Base-by-base conservation (phyloP, 495 filamentous ascomycete species). In the Baudoinia panamericana region DNA sequence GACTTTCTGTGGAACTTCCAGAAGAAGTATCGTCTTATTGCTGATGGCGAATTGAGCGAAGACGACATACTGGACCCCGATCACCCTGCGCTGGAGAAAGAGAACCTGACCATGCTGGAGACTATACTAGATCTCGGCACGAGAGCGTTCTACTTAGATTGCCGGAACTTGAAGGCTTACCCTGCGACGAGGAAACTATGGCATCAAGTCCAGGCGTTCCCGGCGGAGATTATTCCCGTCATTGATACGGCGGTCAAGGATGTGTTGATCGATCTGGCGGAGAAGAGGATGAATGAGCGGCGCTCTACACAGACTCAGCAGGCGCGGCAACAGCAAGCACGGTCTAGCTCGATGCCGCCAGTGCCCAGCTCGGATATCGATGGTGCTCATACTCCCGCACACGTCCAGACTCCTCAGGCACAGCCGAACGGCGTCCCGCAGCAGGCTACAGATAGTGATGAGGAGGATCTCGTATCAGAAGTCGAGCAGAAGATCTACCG, bases 231-330 rank as follows among this genome's bases (percentile, higher is more conserved):
- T 39, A 79, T 99, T 42, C 87, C 87, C 1, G 67, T 99, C 32
- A 93, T 99, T 82, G 92, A 99, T 67, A 83, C 88, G 54, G 72
- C 72, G 16, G 73, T 96, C 36, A 92, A 93, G 56, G 87, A 99
- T 62, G 69, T 80, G 15, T 92, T 96, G 79, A 74, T 93, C 30
- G 85, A 93, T 52, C 66, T 94, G 39, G 81, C 92, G 5, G 71
- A 80, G 36, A 79, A 80, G 41, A 30, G 37, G 12, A 82, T 87
- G 81, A 70, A 76, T 8, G 73, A 72, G 36, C 62, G 81, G 51
- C 70, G 79, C 43, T 57, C 67, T 0, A 70, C 75, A 31, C 51
- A 54, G 26, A 43, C 42, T 4, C 63, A 72, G 55, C 67, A 75
- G 51, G 60, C 62, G 41, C 50, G 67, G 42, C 51, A 62, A 44